Percentiles rank a stretch among this genome's conserved stretches.
phyloP scores from a whole-genome alignment of 805 yeast species.

The Candida adriatica region DNA sequence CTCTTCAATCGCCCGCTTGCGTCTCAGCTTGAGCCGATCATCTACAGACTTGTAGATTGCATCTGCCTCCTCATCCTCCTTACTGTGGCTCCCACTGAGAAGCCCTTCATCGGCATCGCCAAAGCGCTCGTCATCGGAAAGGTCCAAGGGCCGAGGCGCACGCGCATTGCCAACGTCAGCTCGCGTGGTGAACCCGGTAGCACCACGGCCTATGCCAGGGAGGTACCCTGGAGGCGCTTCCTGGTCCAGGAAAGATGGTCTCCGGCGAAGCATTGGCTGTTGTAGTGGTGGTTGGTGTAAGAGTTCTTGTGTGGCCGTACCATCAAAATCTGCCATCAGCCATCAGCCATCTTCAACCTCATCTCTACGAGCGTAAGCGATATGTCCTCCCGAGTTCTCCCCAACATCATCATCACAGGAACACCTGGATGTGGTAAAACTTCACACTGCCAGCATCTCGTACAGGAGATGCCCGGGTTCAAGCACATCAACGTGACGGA shows the following conservation, averaged over 20 bases:
- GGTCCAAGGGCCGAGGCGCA: slow-evolving; percentile 25
- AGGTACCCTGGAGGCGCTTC: slow-evolving; percentile 86
- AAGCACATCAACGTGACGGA: slow-evolving; percentile 64
- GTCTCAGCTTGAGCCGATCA: slow-evolving; percentile 32
- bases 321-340: too few relatives aligned
- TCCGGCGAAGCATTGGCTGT: slow-evolving; percentile 2
- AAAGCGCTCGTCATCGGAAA: slow-evolving; percentile 10
- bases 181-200: slow-evolving; percentile 84
- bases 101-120: slow-evolving; percentile 26
- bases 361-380: too few relatives aligned
- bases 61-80: slow-evolving; percentile 77
- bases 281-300: too few relatives aligned
- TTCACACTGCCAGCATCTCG: slow-evolving; percentile 60
- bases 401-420: slow-evolving; percentile 89
- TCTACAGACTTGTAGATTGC: slow-evolving; percentile 63
- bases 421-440: slow-evolving; percentile 93
- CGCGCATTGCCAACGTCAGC: slow-evolving; percentile 59
- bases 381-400: slow-evolving; percentile 24
- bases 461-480: slow-evolving; percentile 40
- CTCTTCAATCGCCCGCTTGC: slow-evolving; percentile 16
- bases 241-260: slow-evolving; percentile 57
- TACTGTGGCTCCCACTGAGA: slow-evolving; percentile 27
- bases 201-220: slow-evolving; percentile 94
- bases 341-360: too few relatives aligned
- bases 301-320: too few relatives aligned